Evolutionary conservation across 192 early-diverging fungal genomes (phyloP), one percentile per base, ranked within the genome.

Genomic region (Martensiomyces pterosporus): DNA sequence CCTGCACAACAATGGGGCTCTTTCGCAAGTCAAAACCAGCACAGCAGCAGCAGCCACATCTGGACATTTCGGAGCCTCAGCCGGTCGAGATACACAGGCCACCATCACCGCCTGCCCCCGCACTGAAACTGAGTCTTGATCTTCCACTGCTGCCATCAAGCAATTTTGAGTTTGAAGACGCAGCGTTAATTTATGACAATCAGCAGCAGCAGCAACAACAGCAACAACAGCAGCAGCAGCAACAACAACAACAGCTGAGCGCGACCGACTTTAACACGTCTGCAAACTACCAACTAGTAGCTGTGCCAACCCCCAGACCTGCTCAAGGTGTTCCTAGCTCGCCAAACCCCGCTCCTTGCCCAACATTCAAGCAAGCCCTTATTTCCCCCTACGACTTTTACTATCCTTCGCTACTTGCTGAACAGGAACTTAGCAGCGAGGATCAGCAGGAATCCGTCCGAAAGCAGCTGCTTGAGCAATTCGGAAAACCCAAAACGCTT

Each of bases 1-100:
- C n/a, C n/a, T n/a, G n/a, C n/a, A n/a, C n/a, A n/a, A n/a, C n/a
- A 71, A 49, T 73, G 69, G 49, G 69, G 33, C 50, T 73, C 16
- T 73, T 73, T 38, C 69, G 69, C 33, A 73, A 73, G 29, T 53
- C 52, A 25, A 73, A 73, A 35, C 24, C 48, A 12, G 52, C 41
- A 23, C 57, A 27, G 2, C 57, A 60, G 16, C 41, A n/a, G n/a
- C n/a, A n/a, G n/a, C n/a, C n/a, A n/a, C n/a, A n/a, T n/a, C n/a
- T n/a, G n/a, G n/a, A n/a, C n/a, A n/a, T n/a, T n/a, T n/a, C 52
- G 1, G 18, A 14, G 16, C 39, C 22, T 16, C 26, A 27, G 14
- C 23, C 18, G 4, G 50, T 34, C 9, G 39, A 34, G 3, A 15
- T 35, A 4, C 21, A 47, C 2, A 25, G 4, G 8, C 40, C 12